phyloP scores from a whole-genome alignment of 306 rosid genomes.

The Corylus americana region DNA sequence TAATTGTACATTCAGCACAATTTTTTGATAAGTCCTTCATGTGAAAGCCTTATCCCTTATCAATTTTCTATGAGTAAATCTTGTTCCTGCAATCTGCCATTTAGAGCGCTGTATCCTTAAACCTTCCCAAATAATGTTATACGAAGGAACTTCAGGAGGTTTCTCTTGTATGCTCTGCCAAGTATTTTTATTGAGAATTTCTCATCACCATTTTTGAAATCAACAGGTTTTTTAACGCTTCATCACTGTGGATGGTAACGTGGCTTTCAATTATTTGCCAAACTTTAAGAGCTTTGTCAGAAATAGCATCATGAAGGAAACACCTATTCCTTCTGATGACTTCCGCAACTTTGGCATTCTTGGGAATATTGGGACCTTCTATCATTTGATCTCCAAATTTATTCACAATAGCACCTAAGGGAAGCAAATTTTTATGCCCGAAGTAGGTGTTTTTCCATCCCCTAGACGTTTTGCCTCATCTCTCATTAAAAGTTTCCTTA shows the following conservation, averaged over 20 bases:
- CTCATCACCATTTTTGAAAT: background rate
- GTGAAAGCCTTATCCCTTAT: no score
- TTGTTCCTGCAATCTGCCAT: background rate
- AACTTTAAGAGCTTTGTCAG: background rate
- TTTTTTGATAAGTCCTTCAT: background rate
- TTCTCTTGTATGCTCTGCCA: background rate
- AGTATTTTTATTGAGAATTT: background rate
- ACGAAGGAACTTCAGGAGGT: background rate
- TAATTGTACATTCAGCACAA: background rate
- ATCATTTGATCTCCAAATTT: background rate
- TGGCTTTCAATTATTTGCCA: background rate
- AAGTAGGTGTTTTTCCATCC: background rate
- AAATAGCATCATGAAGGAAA: background rate
- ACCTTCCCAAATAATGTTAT: background rate
- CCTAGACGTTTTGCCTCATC: background rate
- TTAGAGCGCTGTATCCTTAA: background rate
- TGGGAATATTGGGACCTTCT: background rate
- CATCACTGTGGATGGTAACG: background rate
- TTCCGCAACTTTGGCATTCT: background rate
- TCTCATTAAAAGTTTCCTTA: background rate
- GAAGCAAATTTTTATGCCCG: background rate
- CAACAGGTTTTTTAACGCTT: background rate
- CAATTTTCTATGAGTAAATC: background rate
- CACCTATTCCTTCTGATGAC: background rate
- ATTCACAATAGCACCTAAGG: background rate